Percentiles rank a stretch among this genome's conserved stretches.
These are phyloP conservation scores for Penicillium maclennaniae DNA, from an alignment of 495 filamentous ascomycete species.

Conservation along the genomic window DNA sequence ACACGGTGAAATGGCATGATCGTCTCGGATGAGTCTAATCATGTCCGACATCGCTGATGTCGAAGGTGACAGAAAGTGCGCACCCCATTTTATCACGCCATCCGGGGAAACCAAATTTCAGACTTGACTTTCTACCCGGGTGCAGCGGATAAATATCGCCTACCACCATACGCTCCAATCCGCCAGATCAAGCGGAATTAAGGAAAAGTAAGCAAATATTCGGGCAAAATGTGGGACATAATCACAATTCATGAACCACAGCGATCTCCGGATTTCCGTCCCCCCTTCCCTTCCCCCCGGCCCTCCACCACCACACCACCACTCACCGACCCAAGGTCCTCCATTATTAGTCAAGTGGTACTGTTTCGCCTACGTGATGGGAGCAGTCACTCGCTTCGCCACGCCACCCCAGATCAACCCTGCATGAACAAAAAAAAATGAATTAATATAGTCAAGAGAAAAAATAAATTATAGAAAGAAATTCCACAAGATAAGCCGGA, in stretches of 20 bases:
- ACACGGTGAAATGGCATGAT: not conserved
- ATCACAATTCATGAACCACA: not conserved
- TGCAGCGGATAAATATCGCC: not conserved
- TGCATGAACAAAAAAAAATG: not conserved
- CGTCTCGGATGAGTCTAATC: not conserved
- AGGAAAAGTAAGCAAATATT: not conserved
- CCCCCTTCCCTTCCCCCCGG: too few relatives aligned
- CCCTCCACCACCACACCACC: too few relatives aligned
- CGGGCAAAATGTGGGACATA: not conserved
- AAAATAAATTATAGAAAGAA: too few relatives aligned
- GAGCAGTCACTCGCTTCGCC: not conserved
- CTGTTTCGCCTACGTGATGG: not conserved
- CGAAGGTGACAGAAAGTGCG: not conserved
- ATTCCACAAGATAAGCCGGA: not conserved
- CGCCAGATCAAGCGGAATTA: too few relatives aligned
- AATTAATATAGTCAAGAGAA: too few relatives aligned
- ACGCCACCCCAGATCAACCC: not conserved
- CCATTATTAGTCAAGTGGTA: not conserved
- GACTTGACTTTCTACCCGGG: not conserved
- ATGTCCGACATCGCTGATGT: slow-evolving; percentile 5
- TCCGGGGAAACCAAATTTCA: slow-evolving; percentile 1
- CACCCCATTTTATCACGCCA: slow-evolving; percentile 1
- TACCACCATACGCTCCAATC: not conserved
- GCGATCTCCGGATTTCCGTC: not conserved
- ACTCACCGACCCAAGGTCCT: not conserved